These are phyloP conservation scores for Rutstroemia sp. DNA, from an alignment of 2,329 filamentous ascomycete genomes.

Conservation along the genomic window DNA sequence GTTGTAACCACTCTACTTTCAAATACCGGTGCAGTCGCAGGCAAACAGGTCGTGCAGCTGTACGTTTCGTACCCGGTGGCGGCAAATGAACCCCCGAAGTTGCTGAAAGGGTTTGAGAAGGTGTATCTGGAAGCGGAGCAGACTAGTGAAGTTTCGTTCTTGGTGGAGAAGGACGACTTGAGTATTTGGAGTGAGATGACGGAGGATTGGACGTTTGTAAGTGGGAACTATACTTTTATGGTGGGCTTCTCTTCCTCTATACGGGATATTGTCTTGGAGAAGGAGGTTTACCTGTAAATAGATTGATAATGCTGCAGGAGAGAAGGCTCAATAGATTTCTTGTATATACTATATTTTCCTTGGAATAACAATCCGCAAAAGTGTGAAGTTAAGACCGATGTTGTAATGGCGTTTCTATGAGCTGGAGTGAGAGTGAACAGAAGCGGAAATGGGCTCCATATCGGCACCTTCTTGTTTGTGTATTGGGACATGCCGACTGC, in stretches of 20 bases:
- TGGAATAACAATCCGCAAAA: no score
- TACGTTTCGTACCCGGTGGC: constrained; percentile 9
- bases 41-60: constrained; percentile 12
- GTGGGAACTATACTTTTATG: constrained; percentile 27
- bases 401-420: no score
- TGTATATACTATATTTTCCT: no score
- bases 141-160: neutral
- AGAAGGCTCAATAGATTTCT: no score
- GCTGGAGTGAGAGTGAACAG: no score
- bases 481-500: no score
- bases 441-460: no score
- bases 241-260: neutral
- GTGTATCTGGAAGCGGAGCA: neutral
- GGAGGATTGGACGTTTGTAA: constrained; percentile 33
- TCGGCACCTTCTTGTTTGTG: no score
- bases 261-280: neutral
- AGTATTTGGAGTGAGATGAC: constrained; percentile 37
- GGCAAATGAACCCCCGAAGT: neutral
- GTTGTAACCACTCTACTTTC: neutral
- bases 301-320: no score
- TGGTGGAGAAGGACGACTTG: constrained; percentile 25
- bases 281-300: neutral
- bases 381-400: no score
- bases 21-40: neutral
- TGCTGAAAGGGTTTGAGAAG: constrained; percentile 12